Base-by-base conservation (phyloP, 148 eudicot genomes). In the Cornus controversa region DNA sequence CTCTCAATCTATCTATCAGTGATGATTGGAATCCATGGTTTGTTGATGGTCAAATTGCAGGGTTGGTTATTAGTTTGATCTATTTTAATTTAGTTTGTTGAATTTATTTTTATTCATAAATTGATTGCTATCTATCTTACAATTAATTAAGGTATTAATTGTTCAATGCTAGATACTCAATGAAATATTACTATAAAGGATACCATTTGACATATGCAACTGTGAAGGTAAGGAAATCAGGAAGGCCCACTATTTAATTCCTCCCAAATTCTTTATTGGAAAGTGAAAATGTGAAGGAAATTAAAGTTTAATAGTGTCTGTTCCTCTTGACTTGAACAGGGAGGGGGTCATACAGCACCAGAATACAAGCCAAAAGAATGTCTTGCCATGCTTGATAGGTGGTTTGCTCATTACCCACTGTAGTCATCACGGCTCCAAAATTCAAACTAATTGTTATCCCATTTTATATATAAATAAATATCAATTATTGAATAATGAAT, bases 321-420 rank as follows among this genome's bases (percentile, higher is more conserved):
- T 66, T 11, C 0, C 6, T 11, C 1, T 10, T 27, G 28, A 2
- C 54, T 8, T 69, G 4, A 2, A 22, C 40, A 90, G 89, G 93
- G 93, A 67, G 93, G 75, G 25, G 93, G 93, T 70, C 93, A 90
- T 36, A 82, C 88, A 13, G 86, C 89, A 9, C 84, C 90, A 18
- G 91, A 86, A 42, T 83, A 84, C 54, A 90, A 84, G 63, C 91
- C 85, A n/a, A 66, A 70, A 50, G 81, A 90, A 79, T 75, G 83
- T 65, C 18, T 86, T 3, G 65, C 79, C 6, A 88, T 90, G 93
- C 6, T 83, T 3, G 20, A 34, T 6, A 86, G 80, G 75, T 90
- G 93, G 93, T 73, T 88, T 50, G 66, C 69, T 42, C 15, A 37
- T 63, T 57, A 82, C 40, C 54, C 80, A 7, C 69, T 85, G 8